These are phyloP conservation scores for Termitomyces sp. DNA, from an alignment of 768 basidiomycete species.

Conservation along the genomic window DNA sequence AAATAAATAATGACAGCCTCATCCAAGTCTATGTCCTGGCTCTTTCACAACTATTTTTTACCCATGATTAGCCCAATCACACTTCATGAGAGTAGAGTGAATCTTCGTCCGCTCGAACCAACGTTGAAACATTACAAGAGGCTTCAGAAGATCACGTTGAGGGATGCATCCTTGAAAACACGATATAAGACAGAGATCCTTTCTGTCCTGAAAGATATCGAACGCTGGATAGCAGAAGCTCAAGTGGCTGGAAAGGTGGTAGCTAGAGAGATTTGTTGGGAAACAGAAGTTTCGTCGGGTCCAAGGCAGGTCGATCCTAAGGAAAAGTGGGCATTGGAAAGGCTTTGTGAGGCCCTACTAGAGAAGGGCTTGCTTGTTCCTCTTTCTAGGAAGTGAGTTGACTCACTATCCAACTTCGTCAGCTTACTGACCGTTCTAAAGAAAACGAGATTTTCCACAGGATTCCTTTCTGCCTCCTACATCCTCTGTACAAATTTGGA, in stretches of 20 bases:
- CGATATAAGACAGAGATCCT: slow-evolving; percentile 46
- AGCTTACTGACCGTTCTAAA: slow-evolving; percentile 31
- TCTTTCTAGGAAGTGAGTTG: slow-evolving; percentile 69
- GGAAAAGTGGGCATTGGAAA: slow-evolving; percentile 65
- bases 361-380: slow-evolving; percentile 78
- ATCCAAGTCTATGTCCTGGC: slow-evolving; percentile 72
- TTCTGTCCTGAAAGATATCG: slow-evolving; percentile 52
- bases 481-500: slow-evolving; percentile 58
- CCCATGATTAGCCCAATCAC: slow-evolving; percentile 61
- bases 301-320: slow-evolving; percentile 39
- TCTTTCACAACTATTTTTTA: slow-evolving; percentile 79
- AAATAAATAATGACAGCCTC: slow-evolving; percentile 3
- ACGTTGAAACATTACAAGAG: slow-evolving; percentile 71
- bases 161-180: slow-evolving; percentile 57
- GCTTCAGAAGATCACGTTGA: slow-evolving; percentile 52
- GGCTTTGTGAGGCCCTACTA: slow-evolving; percentile 59
- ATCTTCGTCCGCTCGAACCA: slow-evolving; percentile 56
- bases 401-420: background rate
- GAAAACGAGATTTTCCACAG: slow-evolving; percentile 46
- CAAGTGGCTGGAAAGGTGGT: slow-evolving; percentile 52
- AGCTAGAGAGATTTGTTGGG: slow-evolving; percentile 46
- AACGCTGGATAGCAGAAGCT: slow-evolving; percentile 76
- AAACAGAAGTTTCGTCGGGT: slow-evolving; percentile 19
- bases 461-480: slow-evolving; percentile 44
- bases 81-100: slow-evolving; percentile 21